Base-by-base conservation (phyloP, 441 rosid genomes). In the Euphorbia celastroides region DNA sequence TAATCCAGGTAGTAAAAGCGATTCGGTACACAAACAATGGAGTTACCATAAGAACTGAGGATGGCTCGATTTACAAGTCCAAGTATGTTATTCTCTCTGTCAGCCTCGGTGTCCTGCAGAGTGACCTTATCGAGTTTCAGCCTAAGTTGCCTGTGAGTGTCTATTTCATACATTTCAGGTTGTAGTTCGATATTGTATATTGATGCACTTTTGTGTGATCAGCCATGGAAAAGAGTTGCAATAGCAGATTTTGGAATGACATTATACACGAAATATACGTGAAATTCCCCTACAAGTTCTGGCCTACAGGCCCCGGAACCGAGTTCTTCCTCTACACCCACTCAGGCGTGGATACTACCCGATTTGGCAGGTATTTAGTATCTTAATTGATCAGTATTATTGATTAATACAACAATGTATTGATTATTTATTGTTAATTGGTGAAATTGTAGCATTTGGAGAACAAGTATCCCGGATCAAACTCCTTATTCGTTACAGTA, bases 321-420 rank as follows among this genome's bases (percentile, higher is more conserved):
- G 80, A 81, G 70, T 73, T 81, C 75, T 76, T 81, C 68, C 50
- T 78, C 8, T 78, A 81, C 38, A 72, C 74, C 0, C 80, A 78
- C 31, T 36, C 8, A 64, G 58, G 54, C 76, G 80, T 5, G 84
- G 84, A 12, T 78, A 75, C 54, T 76, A 75, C 50, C 70, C 84
- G 3, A 16, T 67, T 5, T 81, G 82, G 82, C 81, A 77, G 79
- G 84, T 80, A 63, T 10, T 8, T n/a, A n/a, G n/a, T n/a, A n/a
- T n/a, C 48, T 42, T 42, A 12, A 12, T 1, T 42, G 13, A 42
- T 42, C 2, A 42, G 14, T 6, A 42, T 3, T 34, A 3, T 46
- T 46, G 5, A 46, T 46, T 46, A 46, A 46, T 46, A 46, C 22
- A 48, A 48, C 5, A 0, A 48, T 7, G 17, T 2, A 17, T 2